phyloP scores from a whole-genome alignment of 805 yeast species.

The Sungouiella blattae region DNA sequence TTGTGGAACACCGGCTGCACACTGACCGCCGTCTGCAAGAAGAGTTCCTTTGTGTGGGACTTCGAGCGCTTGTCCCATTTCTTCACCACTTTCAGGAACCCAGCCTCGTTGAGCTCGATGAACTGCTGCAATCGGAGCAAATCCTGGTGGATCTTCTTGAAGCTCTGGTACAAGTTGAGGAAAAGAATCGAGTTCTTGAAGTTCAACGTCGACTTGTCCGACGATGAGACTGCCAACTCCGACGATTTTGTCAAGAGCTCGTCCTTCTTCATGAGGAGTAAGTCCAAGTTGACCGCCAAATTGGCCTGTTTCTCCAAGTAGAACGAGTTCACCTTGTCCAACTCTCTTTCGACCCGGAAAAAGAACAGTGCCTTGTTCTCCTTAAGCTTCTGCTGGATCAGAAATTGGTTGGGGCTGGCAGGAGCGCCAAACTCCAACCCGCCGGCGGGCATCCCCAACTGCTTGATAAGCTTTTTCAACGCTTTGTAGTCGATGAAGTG shows the following conservation, averaged over 20 bases:
- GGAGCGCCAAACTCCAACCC: conserved; percentile 15
- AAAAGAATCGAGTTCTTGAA: conserved; percentile 71
- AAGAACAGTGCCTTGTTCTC: conserved; percentile 88
- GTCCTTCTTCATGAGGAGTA: conserved; percentile 67
- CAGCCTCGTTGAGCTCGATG: conserved; percentile 91
- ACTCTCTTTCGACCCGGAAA: conserved; percentile 87
- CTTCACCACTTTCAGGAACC: conserved; percentile 90
- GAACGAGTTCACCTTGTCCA: conserved; percentile 92
- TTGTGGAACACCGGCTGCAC: conserved; percentile 97
- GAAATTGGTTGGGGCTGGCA: conserved; percentile 24
- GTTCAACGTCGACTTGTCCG: conserved; percentile 23
- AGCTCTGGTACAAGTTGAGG: conserved; percentile 80
- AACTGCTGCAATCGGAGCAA: conserved; percentile 86
- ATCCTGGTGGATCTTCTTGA: conserved; percentile 86
- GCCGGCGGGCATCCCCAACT: conserved; percentile 50
- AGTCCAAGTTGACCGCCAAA: conserved; percentile 72
- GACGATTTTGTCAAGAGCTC: conserved; percentile 37
- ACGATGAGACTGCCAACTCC: conserved; percentile 8
- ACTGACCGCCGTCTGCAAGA: conserved; percentile 85
- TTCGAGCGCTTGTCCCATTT: conserved; percentile 98
- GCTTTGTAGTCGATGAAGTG: conserved; percentile 94
- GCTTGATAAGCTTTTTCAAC: conserved; percentile 85
- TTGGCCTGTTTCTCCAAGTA: conserved; percentile 90
- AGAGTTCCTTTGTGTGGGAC: conserved; percentile 89
- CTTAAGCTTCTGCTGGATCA: conserved; percentile 52